Evolutionary conservation across 2,329 filamentous ascomycete genomes (phyloP).

Genomic region (Plenodomus tracheiphilus): DNA sequence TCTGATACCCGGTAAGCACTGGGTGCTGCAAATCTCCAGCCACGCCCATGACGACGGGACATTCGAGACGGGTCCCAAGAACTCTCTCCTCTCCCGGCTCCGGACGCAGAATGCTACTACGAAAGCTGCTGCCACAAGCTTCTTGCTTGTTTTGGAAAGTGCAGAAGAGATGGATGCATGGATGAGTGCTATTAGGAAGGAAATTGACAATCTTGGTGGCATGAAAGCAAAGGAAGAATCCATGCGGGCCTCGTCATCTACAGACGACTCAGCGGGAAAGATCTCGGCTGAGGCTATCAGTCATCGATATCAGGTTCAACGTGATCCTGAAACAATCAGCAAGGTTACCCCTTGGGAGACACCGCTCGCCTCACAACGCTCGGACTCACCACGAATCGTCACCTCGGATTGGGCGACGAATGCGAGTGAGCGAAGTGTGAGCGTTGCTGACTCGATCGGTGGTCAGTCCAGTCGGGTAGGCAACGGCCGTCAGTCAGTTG

Average conservation of each 20-base stretch:
- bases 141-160: slow-evolving; percentile 73
- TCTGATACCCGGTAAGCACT: slow-evolving; percentile 76
- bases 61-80: slow-evolving; percentile 47
- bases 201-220: slow-evolving; percentile 72
- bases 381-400: slow-evolving; percentile 33
- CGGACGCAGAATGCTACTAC: slow-evolving; percentile 60
- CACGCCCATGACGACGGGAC: slow-evolving; percentile 62
- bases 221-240: slow-evolving; percentile 53
- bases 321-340: slow-evolving; percentile 37
- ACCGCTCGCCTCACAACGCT: slow-evolving; percentile 33
- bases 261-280: slow-evolving; percentile 28
- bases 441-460: slow-evolving; percentile 35
- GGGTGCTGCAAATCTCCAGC: slow-evolving; percentile 76
- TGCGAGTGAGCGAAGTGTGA: slow-evolving; percentile 29
- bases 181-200: slow-evolving; percentile 68
- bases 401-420: slow-evolving; percentile 38
- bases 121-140: slow-evolving; percentile 62
- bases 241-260: slow-evolving; percentile 31
- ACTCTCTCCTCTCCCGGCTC: slow-evolving; percentile 68
- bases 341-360: slow-evolving; percentile 42
- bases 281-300: slow-evolving; percentile 33
- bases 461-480: slow-evolving; percentile 30
- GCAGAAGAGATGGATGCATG: slow-evolving; percentile 77
- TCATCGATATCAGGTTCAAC: slow-evolving; percentile 44
- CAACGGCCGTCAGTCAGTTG: slow-evolving; percentile 37